Conservation (phyloP, 2,329 filamentous ascomycete species). For the Ophiognomonia clavigignenti-juglandacearum region DNA sequence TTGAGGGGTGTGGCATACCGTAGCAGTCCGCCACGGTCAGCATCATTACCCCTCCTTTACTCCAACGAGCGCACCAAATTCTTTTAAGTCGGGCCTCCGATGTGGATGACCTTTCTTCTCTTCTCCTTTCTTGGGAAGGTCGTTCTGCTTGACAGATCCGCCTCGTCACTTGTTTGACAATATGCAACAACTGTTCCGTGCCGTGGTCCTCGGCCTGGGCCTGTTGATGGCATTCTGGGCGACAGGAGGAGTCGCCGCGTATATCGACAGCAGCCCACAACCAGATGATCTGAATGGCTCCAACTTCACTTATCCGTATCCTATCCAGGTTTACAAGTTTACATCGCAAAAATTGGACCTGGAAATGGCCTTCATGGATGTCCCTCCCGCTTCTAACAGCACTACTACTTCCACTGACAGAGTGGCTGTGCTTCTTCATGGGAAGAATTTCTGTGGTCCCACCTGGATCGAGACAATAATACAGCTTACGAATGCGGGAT, state of each 20-base stretch:
- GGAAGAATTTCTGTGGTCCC: constrained; percentile 51
- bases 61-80: too few species aligned
- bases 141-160: too few species aligned
- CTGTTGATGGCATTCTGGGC: too few species aligned
- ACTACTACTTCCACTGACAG: constrained; percentile 23
- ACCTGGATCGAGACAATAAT: constrained; percentile 47
- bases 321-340: constrained; percentile 43
- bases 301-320: constrained; percentile 49
- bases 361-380: constrained; percentile 53
- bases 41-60: too few species aligned
- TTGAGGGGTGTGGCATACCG: too few species aligned
- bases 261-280: constrained; percentile 31
- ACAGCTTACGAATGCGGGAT: constrained; percentile 36
- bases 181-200: too few species aligned
- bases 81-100: too few species aligned
- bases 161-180: too few species aligned
- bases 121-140: too few species aligned
- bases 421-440: constrained; percentile 44
- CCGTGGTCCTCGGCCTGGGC: too few species aligned
- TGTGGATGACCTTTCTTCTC: too few species aligned
- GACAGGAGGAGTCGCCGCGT: constrained; percentile 2
- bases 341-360: constrained; percentile 41
- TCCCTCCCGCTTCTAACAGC: constrained; percentile 31
- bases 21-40: too few species aligned
- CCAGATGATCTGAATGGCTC: constrained; percentile 41